These are phyloP conservation scores for Fistulifera pelliculosa DNA, from an alignment of 108 stramenopile genomes.

Conservation along the genomic window DNA sequence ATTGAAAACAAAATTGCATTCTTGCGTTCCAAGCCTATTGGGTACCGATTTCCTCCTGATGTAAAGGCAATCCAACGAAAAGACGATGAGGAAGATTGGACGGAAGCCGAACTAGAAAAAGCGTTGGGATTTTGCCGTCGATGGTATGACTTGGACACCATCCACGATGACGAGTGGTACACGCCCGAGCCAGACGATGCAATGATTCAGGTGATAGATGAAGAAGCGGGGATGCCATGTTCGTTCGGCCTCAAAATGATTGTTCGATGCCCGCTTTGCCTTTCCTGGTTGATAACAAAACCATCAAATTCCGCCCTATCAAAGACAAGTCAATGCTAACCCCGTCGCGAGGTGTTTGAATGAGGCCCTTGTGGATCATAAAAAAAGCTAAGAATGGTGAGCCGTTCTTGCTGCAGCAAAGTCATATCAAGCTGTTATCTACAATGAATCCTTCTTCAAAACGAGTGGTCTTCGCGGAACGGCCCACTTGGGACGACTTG, in stretches of 20 bases:
- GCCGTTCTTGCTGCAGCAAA: background rate
- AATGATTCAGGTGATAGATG: background rate
- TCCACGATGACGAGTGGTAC: background rate
- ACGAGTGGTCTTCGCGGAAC: background rate
- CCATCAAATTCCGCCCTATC: background rate
- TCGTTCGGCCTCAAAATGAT: background rate
- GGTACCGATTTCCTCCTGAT: constrained; percentile 4
- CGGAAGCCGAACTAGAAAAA: constrained; percentile 2
- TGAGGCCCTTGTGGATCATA: constrained; percentile 10
- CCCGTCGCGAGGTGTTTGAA: constrained; percentile 8
- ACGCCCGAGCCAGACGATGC: background rate
- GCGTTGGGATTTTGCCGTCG: constrained; percentile 31
- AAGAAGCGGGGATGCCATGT: background rate
- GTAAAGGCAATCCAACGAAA: background rate
- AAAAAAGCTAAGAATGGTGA: background rate
- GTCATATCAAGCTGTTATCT: background rate
- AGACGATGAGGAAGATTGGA: background rate
- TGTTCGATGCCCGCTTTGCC: background rate
- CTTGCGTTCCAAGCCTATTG: background rate
- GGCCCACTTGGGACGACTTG: constrained; percentile 35
- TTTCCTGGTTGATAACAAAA: background rate
- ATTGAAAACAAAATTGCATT: background rate
- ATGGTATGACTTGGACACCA: background rate
- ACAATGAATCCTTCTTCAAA: background rate
- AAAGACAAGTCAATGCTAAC: constrained; percentile 7